A percentile compares a stretch with the other conserved stretches of the same genome.
phyloP scores from a whole-genome alignment of 2,329 filamentous ascomycete genomes.

The Cladophialophora psammophila region DNA sequence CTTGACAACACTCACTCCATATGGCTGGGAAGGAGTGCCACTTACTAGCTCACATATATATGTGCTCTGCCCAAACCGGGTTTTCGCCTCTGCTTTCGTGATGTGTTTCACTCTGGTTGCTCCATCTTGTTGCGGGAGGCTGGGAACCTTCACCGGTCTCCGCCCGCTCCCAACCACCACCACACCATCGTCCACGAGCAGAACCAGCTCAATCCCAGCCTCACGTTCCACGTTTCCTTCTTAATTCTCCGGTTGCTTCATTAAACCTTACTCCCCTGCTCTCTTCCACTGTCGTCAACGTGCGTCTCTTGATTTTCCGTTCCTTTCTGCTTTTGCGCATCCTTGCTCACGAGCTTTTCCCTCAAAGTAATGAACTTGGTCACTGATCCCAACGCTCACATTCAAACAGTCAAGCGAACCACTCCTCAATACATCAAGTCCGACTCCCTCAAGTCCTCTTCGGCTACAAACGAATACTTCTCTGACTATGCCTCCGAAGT shows the following conservation, averaged over 20 bases:
- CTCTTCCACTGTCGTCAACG: slow-evolving; percentile 31
- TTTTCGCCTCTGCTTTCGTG: slow-evolving; percentile 9
- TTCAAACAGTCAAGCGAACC: slow-evolving; percentile 51
- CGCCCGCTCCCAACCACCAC: slow-evolving; percentile 36
- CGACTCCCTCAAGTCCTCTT: slow-evolving; percentile 55
- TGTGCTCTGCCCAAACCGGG: slow-evolving; percentile 12
- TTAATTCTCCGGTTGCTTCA: slow-evolving; percentile 27
- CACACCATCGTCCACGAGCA: slow-evolving; percentile 4
- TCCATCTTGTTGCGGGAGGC: slow-evolving; percentile 28
- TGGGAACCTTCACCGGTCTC: slow-evolving; percentile 21
- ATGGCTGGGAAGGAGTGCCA: neutral
- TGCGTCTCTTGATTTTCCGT: slow-evolving; percentile 33
- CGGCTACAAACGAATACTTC: slow-evolving; percentile 59
- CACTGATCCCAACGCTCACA: slow-evolving; percentile 35
- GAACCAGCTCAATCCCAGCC: slow-evolving; percentile 35
- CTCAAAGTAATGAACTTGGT: slow-evolving; percentile 44
- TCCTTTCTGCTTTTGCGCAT: slow-evolving; percentile 32
- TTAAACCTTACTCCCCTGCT: slow-evolving; percentile 23
- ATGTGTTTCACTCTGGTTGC: slow-evolving; percentile 37
- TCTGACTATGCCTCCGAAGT: slow-evolving; percentile 52
- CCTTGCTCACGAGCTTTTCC: slow-evolving; percentile 20
- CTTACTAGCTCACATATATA: neutral
- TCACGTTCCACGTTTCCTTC: slow-evolving; percentile 30
- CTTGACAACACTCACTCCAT: neutral
- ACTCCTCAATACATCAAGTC: slow-evolving; percentile 54